Base-by-base conservation (phyloP, 2,329 filamentous ascomycete genomes). In the Exophiala calicioides region DNA sequence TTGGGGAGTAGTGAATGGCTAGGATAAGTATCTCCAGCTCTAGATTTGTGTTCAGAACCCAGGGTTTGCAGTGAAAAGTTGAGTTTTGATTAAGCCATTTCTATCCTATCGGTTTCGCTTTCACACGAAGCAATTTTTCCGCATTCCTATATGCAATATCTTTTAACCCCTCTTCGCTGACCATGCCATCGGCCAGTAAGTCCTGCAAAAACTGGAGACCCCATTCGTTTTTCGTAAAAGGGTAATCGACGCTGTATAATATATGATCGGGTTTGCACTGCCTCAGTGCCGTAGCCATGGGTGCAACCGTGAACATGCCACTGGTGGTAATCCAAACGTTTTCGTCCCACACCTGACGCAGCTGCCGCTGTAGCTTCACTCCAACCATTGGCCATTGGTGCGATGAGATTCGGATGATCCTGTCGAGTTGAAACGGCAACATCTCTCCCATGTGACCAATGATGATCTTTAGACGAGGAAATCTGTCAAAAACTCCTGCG, bases 291-390 rank as follows among this genome's bases (percentile, higher is more conserved):
- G 61, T 60, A 6, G 68, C 68, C 62, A 81, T 54, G 5, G 71
- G 74, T 42, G 64, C 67, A 13, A 80, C 47, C 18, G 70, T 69
- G 59, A 75, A 79, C 44, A 74, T 70, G 1, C 78, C 79, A 46
- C 71, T 75, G 2, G 78, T 80, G 1, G 78, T 81, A 24, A 82
- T 61, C 73, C 75, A 81, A 7, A 82, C 62, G 46, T 82, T 82
- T 47, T 71, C 63, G 36, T 74, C 68, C 69, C 75, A 83, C 1
- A 80, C 75, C 9, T 76, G 65, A 8, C 61, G 57, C 37, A 81
- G 73, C 1, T 44, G 27, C 0, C 62, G 58, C 74, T 80, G 5
- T 80, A 61, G 47, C 81, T 81, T 47, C 69, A 62, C 32, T 72
- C 68, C 69, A 73, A 82, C 2, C 79, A 51, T 41, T 3, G 36